A percentile compares a stretch with the other conserved stretches of the same genome.
phyloP scores from a whole-genome alignment of 2,329 filamentous ascomycete species.

The Aspergillus ustus region DNA sequence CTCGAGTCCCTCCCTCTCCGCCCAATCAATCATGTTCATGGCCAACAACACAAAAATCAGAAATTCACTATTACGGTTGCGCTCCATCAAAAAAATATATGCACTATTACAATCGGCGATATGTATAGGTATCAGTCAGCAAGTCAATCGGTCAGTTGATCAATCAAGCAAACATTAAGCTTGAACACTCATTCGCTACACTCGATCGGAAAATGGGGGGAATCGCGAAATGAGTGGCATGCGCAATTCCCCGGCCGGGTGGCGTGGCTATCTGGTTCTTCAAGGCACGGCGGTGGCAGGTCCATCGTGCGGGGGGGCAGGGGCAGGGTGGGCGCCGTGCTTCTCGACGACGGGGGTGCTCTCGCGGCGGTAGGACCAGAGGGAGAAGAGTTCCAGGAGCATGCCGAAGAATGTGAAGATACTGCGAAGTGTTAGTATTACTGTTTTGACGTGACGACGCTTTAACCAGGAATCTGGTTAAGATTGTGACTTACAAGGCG shows the following conservation, averaged over 20 bases:
- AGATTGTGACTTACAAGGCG: slow-evolving; percentile 44
- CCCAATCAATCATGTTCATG: too few species aligned
- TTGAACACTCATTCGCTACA: neutral
- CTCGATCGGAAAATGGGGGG: neutral
- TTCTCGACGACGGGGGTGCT: slow-evolving; percentile 16
- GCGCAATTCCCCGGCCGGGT: neutral
- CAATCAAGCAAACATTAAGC: neutral
- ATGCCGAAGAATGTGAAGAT: slow-evolving; percentile 48
- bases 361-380: slow-evolving; percentile 40
- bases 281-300: slow-evolving; percentile 10
- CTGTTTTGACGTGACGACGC: neutral
- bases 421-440: slow-evolving; percentile 26
- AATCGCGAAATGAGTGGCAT: neutral
- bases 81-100: neutral
- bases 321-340: neutral
- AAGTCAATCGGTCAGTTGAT: neutral
- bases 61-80: neutral
- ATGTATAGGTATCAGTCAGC: neutral
- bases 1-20: too few species aligned
- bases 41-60: neutral
- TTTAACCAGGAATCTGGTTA: neutral
- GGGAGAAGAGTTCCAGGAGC: slow-evolving; percentile 41
- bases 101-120: neutral
- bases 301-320: slow-evolving; percentile 6
- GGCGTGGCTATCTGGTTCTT: neutral